phyloP scores from a whole-genome alignment of 768 basidiomycete species.

The Cystobasidium ongulense region DNA sequence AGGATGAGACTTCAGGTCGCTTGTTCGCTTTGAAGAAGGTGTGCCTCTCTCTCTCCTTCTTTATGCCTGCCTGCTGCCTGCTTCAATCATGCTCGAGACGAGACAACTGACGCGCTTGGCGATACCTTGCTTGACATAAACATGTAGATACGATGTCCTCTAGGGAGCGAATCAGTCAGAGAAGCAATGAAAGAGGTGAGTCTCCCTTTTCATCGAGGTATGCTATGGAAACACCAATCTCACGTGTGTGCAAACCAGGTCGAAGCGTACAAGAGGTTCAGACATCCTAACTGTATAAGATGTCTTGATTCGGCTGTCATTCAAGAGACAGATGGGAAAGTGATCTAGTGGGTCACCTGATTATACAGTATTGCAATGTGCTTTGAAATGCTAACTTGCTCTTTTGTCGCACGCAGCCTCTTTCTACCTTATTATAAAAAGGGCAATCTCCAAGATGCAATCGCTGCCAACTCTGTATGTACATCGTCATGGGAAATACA shows the following conservation, averaged over 20 bases:
- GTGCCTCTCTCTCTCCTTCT: constrained; percentile 23
- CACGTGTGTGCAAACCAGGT: too few relatives aligned
- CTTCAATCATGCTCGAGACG: not conserved
- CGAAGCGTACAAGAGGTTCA: constrained; percentile 89
- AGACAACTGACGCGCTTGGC: not conserved
- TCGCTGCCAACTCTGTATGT: constrained; percentile 61
- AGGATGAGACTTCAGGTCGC: constrained; percentile 52
- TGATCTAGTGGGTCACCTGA: constrained; percentile 30
- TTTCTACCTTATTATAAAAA: constrained; percentile 89
- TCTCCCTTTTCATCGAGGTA: not conserved
- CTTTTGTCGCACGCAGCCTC: constrained; percentile 76
- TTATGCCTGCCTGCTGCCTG: too few relatives aligned
- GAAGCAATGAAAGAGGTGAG: constrained; percentile 55
- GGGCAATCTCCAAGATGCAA: constrained; percentile 90
- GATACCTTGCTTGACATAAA: not conserved
- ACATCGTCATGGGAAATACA: not conserved
- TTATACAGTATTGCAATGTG: not conserved
- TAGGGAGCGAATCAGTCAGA: constrained; percentile 69
- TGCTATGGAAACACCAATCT: not conserved
- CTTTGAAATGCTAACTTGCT: constrained; percentile 70
- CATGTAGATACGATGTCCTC: constrained; percentile 82
- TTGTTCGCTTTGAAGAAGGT: constrained; percentile 90
- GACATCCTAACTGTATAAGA: constrained; percentile 93
- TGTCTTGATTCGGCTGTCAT: constrained; percentile 38
- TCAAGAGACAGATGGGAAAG: constrained; percentile 35